These are phyloP conservation scores for Tuber melanosporum DNA, from an alignment of 495 filamentous ascomycete species.

Conservation along the genomic window DNA sequence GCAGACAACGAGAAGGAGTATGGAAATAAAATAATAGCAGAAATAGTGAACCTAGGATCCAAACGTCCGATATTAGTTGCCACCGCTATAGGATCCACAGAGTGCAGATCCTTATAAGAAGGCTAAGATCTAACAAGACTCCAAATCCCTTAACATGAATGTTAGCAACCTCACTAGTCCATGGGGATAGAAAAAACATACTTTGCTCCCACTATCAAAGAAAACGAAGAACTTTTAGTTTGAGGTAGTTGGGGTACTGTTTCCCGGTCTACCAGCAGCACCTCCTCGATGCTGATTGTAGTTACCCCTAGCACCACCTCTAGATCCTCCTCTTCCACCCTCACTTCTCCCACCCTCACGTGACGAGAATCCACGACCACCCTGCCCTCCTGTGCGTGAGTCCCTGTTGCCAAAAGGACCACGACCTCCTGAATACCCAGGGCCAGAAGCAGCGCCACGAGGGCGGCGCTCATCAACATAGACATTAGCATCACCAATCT, in stretches of 20 bases:
- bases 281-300: constrained; percentile 23
- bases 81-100: background rate
- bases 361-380: constrained; percentile 27
- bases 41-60: constrained; percentile 26
- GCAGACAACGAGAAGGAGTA: constrained; percentile 15
- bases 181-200: background rate
- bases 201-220: background rate
- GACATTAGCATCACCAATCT: constrained; percentile 71
- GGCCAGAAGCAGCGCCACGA: constrained; percentile 4
- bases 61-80: constrained; percentile 12
- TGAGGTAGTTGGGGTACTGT: constrained; percentile 19
- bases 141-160: constrained; percentile 13
- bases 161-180: background rate
- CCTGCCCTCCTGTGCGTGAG: constrained; percentile 17
- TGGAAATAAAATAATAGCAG: constrained; percentile 15
- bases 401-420: constrained; percentile 16
- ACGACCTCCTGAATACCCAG: constrained; percentile 22
- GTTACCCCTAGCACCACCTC: constrained; percentile 22
- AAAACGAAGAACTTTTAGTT: constrained; percentile 16
- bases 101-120: background rate
- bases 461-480: constrained; percentile 78
- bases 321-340: constrained; percentile 11
- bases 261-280: constrained; percentile 8
- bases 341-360: constrained; percentile 25
- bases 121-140: constrained; percentile 7